Evolutionary conservation across 2,329 filamentous ascomycete species (phyloP), one percentile per base, ranked within the genome.

Genomic region (Cylindrodendrum hubeiense): DNA sequence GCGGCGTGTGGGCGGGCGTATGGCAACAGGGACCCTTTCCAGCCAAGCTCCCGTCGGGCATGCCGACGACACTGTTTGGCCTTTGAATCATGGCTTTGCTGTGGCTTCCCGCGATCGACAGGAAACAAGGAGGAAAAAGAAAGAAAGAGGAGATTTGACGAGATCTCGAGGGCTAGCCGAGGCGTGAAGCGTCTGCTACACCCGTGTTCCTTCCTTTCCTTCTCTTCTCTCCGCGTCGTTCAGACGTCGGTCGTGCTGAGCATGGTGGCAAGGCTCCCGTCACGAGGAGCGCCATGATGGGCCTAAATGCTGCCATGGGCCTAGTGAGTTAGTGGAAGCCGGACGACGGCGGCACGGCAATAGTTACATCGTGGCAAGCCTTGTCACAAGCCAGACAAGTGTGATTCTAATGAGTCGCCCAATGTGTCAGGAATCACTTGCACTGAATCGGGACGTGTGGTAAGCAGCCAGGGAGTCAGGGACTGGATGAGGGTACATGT

Each of bases 21-120:
- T 43, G 46, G 47, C 49, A 10, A 37, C 24, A 49, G 26, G 41
- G 34, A 19, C 59, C 59, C 59, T 21, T 55, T 55, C 39, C 15
- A 43, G 56, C 26, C 47, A 52, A 51, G 47, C 26, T 51, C 49
- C 56, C 59, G 51, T 61, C 59, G 59, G 59, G 43, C 43, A 55
- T 34, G 59, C 59, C 59, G 59, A 55, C 7, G 43, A 55, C 52
- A 6, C 37, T 26, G 57, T 33, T 33, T 21, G 41, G 10, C 19
- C 56, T 26, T 24, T 21, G 37, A 47, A n/a, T 30, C 10, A 41
- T 28, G 30, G 55, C 37, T 46, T 26, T 46, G 57, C 41, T 53
- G 58, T 55, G 56, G 56, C 37, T 60, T 21, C 21, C 39, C 46
- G 30, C 17, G 51, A 55, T 50, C 43, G 39, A 47, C 51, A 56